Evolutionary conservation across 2,329 filamentous ascomycete species (phyloP).

Genomic region (Aureobasidium sp.): DNA sequence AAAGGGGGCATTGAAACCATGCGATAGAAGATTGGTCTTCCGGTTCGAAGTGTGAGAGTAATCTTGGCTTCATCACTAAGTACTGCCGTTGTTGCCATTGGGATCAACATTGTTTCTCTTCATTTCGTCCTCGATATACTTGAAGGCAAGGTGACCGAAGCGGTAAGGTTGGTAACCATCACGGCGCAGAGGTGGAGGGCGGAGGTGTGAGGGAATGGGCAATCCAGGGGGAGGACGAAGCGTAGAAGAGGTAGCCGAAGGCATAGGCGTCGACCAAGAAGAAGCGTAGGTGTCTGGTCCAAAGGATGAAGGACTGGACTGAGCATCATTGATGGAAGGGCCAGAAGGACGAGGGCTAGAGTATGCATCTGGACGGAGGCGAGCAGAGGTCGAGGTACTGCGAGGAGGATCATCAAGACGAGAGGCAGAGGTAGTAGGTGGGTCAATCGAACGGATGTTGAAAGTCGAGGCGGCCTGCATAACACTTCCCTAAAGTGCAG

Average conservation of each 20-base stretch:
- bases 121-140: not conserved
- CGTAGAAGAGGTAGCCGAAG: not conserved
- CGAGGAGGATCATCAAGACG: too few relatives aligned
- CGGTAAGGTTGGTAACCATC: not conserved
- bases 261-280: not conserved
- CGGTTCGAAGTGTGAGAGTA: too few relatives aligned
- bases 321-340: not conserved
- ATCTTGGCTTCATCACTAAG: not conserved
- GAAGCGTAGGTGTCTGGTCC: not conserved
- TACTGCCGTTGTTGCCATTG: not conserved
- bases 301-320: not conserved
- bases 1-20: not conserved
- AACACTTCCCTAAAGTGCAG: constrained; percentile 11
- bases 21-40: not conserved
- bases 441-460: not conserved
- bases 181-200: not conserved
- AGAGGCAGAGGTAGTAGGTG: not conserved
- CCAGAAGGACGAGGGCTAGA: not conserved
- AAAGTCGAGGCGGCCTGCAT: not conserved
- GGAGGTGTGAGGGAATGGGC: not conserved
- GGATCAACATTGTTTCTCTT: not conserved
- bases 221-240: not conserved
- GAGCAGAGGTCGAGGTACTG: not conserved
- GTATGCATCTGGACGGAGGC: not conserved
- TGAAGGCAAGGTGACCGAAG: not conserved